Percentiles rank a stretch among this genome's conserved stretches.
Evolutionary conservation across 345 rosid genomes (phyloP).

Genomic region (Raphanus raphanistrum): DNA sequence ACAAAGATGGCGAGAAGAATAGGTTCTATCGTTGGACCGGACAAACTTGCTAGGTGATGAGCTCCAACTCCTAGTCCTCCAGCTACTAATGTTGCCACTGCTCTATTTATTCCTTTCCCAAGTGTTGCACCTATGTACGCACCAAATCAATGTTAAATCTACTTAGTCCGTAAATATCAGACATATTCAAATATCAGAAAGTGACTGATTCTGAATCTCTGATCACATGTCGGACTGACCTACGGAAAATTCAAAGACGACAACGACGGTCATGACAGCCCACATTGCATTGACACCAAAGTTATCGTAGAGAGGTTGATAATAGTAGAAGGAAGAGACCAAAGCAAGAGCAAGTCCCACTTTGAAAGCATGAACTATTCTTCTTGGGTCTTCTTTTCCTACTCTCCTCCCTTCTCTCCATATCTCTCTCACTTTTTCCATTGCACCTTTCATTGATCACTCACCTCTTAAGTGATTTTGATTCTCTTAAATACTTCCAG

Average conservation of each 20-base stretch:
- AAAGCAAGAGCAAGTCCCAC: slow-evolving; percentile 67
- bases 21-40: slow-evolving; percentile 58
- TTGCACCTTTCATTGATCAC: neutral
- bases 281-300: slow-evolving; percentile 72
- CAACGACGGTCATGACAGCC: slow-evolving; percentile 81
- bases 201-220: neutral
- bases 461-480: slow-evolving; percentile 7
- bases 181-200: slow-evolving; percentile 2
- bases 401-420: slow-evolving; percentile 40
- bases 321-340: slow-evolving; percentile 63
- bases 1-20: slow-evolving; percentile 61
- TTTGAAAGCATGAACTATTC: slow-evolving; percentile 67
- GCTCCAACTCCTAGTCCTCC: slow-evolving; percentile 70
- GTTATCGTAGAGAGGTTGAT: slow-evolving; percentile 53
- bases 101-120: slow-evolving; percentile 72
- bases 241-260: slow-evolving; percentile 70
- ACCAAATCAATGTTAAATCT: neutral
- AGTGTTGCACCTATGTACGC: slow-evolving; percentile 51
- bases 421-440: slow-evolving; percentile 26
- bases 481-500: neutral
- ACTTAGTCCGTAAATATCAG: neutral
- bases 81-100: slow-evolving; percentile 62
- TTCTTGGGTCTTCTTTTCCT: slow-evolving; percentile 65
- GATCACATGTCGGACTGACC: slow-evolving; percentile 44
- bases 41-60: slow-evolving; percentile 56